A percentile compares a stretch with the other conserved stretches of the same genome.
These are phyloP conservation scores for Suhomyces bribrorum DNA, from an alignment of 1,139 yeast genomes.

Conservation along the genomic window DNA sequence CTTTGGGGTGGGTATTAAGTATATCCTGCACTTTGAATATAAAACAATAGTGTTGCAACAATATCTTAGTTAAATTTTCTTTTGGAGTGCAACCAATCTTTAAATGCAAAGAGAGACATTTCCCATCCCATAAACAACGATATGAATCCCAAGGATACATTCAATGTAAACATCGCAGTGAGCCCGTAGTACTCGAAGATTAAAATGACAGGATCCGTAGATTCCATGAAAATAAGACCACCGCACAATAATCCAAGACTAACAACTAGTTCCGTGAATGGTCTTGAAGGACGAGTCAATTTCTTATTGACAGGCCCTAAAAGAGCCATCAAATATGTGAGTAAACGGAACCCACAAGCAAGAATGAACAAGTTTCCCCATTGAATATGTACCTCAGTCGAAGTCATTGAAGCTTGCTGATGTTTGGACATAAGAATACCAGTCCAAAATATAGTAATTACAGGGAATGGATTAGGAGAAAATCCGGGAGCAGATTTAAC, in stretches of 20 bases:
- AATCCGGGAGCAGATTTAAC: slow-evolving; percentile 65
- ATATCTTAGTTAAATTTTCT: background rate
- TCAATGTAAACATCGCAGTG: slow-evolving; percentile 87
- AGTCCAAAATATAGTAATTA: slow-evolving; percentile 92
- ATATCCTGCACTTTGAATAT: too few species aligned
- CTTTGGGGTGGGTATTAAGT: too few species aligned
- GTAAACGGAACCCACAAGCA: slow-evolving; percentile 74
- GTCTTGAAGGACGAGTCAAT: slow-evolving; percentile 52
- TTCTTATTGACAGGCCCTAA: slow-evolving; percentile 42
- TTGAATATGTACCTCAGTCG: slow-evolving; percentile 81
- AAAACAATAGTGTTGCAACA: too few species aligned
- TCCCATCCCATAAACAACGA: slow-evolving; percentile 91
- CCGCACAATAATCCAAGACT: slow-evolving; percentile 83
- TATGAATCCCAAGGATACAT: slow-evolving; percentile 76
- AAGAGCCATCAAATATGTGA: slow-evolving; percentile 62
- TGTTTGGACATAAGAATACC: slow-evolving; percentile 97
- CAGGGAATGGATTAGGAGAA: slow-evolving; percentile 91
- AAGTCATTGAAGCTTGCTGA: slow-evolving; percentile 73
- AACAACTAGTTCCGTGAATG: slow-evolving; percentile 80
- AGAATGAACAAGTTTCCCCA: slow-evolving; percentile 86
- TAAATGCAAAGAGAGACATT: slow-evolving; percentile 68
- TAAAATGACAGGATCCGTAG: slow-evolving; percentile 80
- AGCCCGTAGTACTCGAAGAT: slow-evolving; percentile 85
- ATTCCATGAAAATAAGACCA: slow-evolving; percentile 88
- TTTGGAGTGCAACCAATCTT: slow-evolving; percentile 44